phyloP scores from a whole-genome alignment of 768 basidiomycete species.

The Epithele typhae region DNA sequence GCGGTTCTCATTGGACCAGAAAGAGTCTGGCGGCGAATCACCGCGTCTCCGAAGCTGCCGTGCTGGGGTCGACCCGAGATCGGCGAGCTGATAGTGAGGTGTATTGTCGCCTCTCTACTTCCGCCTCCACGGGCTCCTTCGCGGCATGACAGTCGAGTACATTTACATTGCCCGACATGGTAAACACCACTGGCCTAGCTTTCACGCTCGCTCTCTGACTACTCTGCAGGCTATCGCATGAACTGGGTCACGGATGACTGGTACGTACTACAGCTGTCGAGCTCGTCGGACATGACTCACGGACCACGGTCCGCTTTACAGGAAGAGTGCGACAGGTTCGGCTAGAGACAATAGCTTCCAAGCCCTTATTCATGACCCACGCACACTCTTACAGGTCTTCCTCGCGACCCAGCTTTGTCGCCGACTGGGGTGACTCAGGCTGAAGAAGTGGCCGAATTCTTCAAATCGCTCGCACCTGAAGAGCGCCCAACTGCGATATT shows the following conservation, averaged over 20 bases:
- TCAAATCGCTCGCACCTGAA: conserved; percentile 57
- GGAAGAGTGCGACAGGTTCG: conserved; percentile 18
- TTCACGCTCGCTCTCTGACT: too few species aligned
- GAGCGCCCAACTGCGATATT: conserved; percentile 75
- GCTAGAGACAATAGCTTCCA: not conserved
- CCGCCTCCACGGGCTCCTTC: too few species aligned
- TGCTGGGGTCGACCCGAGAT: too few species aligned
- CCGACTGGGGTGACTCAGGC: conserved; percentile 74
- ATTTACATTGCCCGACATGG: conserved; percentile 71
- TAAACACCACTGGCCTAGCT: conserved; percentile 21
- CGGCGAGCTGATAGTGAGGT: too few species aligned
- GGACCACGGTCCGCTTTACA: not conserved
- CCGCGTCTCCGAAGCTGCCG: too few species aligned
- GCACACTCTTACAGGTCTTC: conserved; percentile 47
- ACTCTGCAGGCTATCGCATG: conserved; percentile 61
- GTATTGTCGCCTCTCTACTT: too few species aligned
- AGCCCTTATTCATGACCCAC: not conserved
- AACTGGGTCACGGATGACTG: conserved; percentile 70
- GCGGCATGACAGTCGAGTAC: not conserved
- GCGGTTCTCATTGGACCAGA: too few species aligned
- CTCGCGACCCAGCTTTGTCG: conserved; percentile 71
- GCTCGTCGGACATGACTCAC: not conserved
- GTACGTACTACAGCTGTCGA: conserved; percentile 32
- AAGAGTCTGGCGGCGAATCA: too few species aligned
- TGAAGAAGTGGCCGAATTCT: conserved; percentile 61